Evolutionary conservation across 2,329 filamentous ascomycete genomes (phyloP), one percentile per base, ranked within the genome.

Genomic region (Fusarium tanahbumbuense): DNA sequence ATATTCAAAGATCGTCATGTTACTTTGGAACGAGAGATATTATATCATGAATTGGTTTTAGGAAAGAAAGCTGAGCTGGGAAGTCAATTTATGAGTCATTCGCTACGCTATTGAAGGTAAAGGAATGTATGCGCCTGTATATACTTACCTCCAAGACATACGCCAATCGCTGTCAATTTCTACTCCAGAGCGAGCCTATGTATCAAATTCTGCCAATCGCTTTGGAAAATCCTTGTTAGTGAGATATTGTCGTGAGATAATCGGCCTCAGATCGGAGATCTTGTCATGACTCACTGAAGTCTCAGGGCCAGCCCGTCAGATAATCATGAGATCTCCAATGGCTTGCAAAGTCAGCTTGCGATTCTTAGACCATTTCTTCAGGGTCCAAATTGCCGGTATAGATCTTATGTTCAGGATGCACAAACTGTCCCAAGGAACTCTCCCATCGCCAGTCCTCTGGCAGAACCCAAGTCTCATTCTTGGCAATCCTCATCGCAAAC

Each of bases 301-400:
- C 20, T 56, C 12, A 12, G 16, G 12, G 10, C 32, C 27, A n/a
- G 20, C 22, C 23, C 48, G 6, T 25, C 32, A 23, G 30, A 52
- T 16, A 12, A 20, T 13, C 44, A n/a, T 46, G 23, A 46, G 23
- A 27, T 56, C 10, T 32, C 16, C 27, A 15, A 32, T 20, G 1
- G 11, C 30, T 41, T 32, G 13, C 6, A 15, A 9, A 12, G 27
- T 28, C 11, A 28, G 27, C 27, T 28, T 28, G 27, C 27, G 27
- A 28, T 5, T 7, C 22, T 68, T 34, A 64, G n/a, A 68, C 58
- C 53, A 68, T 64, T 8, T 68, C 41, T 34, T 55, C 48, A 3
- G 58, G 65, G 10, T 22, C 49, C 8, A 20, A 15, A 7, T 68
- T 68, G 8, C 45, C 44, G 8, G 30, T 42, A 13, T 60, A 68